These are phyloP conservation scores for Boletus coccyginus DNA, from an alignment of 768 basidiomycete genomes.

Conservation along the genomic window DNA sequence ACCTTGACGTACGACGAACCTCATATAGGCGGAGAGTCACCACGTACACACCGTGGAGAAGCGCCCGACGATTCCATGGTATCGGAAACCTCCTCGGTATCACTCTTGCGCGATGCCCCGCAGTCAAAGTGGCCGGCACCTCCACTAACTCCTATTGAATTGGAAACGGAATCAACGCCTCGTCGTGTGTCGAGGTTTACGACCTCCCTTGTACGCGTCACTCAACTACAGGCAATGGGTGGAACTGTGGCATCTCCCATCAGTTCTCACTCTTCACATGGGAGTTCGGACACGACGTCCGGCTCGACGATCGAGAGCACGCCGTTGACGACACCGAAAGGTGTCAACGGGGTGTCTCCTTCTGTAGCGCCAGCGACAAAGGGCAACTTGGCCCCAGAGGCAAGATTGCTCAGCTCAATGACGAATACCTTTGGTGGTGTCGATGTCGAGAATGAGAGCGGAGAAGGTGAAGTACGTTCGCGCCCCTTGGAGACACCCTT, in stretches of 20 bases:
- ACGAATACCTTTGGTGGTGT: constrained; percentile 40
- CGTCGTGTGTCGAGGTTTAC: constrained; percentile 28
- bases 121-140: constrained; percentile 32
- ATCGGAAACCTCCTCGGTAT: constrained; percentile 13
- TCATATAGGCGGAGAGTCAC: constrained; percentile 1
- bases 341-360: constrained; percentile 6
- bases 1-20: background rate
- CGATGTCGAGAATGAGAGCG: constrained; percentile 9
- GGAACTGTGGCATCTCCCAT: constrained; percentile 42
- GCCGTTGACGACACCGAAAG: constrained; percentile 18
- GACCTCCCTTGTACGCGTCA: constrained; percentile 28
- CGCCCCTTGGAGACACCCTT: background rate
- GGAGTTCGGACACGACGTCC: constrained; percentile 36
- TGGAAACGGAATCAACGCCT: constrained; percentile 23
- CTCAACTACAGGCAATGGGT: constrained; percentile 19
- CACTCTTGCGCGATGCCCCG: constrained; percentile 16
- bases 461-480: background rate
- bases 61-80: constrained; percentile 11
- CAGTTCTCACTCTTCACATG: constrained; percentile 40
- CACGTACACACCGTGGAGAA: constrained; percentile 9
- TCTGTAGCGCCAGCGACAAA: constrained; percentile 4
- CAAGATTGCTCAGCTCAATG: constrained; percentile 27
- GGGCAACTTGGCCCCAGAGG: constrained; percentile 23
- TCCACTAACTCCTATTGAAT: constrained; percentile 28
- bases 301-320: constrained; percentile 31